Conservation (phyloP, 208 protist species). For the Giardia muris region DNA sequence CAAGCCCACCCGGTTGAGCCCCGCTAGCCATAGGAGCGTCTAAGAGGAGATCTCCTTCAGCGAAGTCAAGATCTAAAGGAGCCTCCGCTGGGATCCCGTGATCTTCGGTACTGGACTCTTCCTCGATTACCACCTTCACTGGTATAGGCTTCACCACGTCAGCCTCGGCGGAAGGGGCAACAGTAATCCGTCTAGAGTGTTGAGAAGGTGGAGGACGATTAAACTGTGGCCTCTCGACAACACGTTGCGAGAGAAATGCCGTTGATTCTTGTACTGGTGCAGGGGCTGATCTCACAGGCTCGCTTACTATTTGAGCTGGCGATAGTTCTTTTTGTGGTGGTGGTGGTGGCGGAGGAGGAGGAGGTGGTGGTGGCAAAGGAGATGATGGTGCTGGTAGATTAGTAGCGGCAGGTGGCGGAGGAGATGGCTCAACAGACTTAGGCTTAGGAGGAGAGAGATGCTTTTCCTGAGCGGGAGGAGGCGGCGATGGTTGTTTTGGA, state of each 20-base stretch:
- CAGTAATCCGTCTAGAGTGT: not conserved
- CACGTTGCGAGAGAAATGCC: not conserved
- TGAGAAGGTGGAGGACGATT: not conserved
- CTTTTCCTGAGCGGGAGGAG: too few species aligned
- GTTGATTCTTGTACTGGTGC: not conserved
- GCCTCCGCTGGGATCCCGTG: too few species aligned
- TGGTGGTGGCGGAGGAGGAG: not conserved
- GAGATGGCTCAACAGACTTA: too few species aligned
- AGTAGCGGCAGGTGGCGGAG: too few species aligned
- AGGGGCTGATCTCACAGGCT: not conserved
- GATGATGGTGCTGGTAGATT: not conserved
- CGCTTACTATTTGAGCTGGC: not conserved
- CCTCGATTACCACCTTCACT: too few species aligned
- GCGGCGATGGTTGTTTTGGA: not conserved
- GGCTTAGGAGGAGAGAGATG: too few species aligned
- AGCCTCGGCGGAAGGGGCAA: not conserved
- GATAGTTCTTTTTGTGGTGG: not conserved
- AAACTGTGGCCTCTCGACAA: not conserved
- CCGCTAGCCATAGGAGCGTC: not conserved
- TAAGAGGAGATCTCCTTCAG: not conserved
- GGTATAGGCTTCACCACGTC: not conserved
- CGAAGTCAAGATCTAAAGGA: too few species aligned
- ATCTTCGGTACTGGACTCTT: too few species aligned
- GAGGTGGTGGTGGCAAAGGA: not conserved
- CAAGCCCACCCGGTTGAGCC: not conserved